Evolutionary conservation across 805 yeast species (phyloP).

Genomic region (Suhomyces pyralidae): DNA sequence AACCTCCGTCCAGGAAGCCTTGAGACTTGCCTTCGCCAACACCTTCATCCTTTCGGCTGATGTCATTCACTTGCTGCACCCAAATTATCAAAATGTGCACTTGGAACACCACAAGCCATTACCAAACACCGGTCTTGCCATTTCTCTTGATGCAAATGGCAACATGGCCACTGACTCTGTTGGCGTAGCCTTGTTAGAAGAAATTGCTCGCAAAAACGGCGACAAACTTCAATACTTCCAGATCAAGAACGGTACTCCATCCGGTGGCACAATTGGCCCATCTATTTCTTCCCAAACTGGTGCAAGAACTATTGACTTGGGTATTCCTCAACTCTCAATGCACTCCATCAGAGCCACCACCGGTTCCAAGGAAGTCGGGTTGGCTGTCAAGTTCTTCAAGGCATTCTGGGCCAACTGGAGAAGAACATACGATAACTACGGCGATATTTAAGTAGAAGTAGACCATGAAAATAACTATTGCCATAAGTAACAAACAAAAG

Average conservation of each 20-base stretch:
- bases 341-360: slow-evolving; percentile 81
- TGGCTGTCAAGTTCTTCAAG: slow-evolving; percentile 68
- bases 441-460: slow-evolving; percentile 37
- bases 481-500: neutral
- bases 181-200: slow-evolving; percentile 67
- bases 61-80: slow-evolving; percentile 78
- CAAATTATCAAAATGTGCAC: slow-evolving; percentile 67
- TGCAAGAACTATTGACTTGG: slow-evolving; percentile 74
- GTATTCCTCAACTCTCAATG: slow-evolving; percentile 83
- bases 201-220: slow-evolving; percentile 61
- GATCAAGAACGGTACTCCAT: slow-evolving; percentile 77
- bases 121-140: slow-evolving; percentile 72
- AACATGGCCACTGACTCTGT: slow-evolving; percentile 81
- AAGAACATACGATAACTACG: slow-evolving; percentile 50
- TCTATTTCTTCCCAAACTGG: slow-evolving; percentile 61
- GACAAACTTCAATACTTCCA: slow-evolving; percentile 79
- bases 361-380: slow-evolving; percentile 74
- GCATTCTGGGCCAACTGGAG: slow-evolving; percentile 72
- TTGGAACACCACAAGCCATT: slow-evolving; percentile 76
- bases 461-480: neutral
- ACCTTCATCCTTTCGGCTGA: slow-evolving; percentile 80
- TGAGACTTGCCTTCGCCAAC: slow-evolving; percentile 59
- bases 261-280: slow-evolving; percentile 91
- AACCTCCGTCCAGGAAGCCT: slow-evolving; percentile 23
- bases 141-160: slow-evolving; percentile 74